phyloP scores from a whole-genome alignment of 2,329 filamentous ascomycete species.

The Dendrostoma leiphaemia region DNA sequence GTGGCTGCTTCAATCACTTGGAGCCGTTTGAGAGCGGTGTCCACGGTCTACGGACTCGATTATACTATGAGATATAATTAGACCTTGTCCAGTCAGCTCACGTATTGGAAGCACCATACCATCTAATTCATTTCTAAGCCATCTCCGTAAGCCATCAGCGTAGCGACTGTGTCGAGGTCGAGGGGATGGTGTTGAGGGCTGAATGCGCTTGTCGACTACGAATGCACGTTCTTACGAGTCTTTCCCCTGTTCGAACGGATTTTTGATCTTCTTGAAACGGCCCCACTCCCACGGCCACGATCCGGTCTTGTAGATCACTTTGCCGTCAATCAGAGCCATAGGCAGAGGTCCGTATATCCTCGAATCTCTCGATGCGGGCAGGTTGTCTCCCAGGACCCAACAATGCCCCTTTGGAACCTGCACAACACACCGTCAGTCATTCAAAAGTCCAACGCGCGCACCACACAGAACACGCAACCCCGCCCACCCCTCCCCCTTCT shows the following conservation, averaged over 20 bases:
- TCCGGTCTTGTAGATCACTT: constrained; percentile 61
- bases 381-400: constrained; percentile 86
- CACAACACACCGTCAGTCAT: constrained; percentile 9
- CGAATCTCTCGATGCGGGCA: constrained; percentile 81
- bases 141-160: too few species aligned
- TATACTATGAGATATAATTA: constrained; percentile 27
- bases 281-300: constrained; percentile 43
- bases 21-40: not conserved
- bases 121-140: too few species aligned
- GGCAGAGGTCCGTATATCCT: constrained; percentile 84
- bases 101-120: not conserved
- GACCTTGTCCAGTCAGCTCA: constrained; percentile 17
- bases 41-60: not conserved
- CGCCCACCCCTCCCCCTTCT: constrained; percentile 62
- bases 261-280: constrained; percentile 50
- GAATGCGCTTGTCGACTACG: not conserved
- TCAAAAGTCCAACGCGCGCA: too few species aligned
- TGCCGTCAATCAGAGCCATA: constrained; percentile 78
- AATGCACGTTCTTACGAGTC: not conserved
- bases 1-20: not conserved
- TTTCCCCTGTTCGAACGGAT: constrained; percentile 23
- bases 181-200: not conserved
- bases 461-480: too few species aligned
- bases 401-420: constrained; percentile 90
- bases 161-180: too few species aligned